Conservation (phyloP, 345 rosid species). For the Arabis hirsuta region DNA sequence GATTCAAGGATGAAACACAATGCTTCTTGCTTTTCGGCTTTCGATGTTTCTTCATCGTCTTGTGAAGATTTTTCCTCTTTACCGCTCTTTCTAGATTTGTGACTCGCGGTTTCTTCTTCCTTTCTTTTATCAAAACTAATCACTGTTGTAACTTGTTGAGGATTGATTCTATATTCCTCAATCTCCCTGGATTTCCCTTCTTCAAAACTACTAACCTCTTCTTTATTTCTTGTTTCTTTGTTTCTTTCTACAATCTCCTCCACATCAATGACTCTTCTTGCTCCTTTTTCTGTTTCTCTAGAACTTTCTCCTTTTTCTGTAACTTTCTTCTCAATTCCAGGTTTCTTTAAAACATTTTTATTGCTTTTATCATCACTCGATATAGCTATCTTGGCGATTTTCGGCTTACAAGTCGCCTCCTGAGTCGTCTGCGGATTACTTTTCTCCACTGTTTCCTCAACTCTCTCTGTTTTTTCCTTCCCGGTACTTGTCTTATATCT, state of each 20-base stretch:
- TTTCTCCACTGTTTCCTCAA: too few species aligned
- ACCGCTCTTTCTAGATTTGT: background rate
- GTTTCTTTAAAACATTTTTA: background rate
- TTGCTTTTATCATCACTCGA: background rate
- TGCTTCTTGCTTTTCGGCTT: conserved; percentile 13
- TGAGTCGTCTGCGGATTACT: too few species aligned
- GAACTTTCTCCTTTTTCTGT: conserved; percentile 18
- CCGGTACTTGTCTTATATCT: background rate
- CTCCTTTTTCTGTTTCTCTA: background rate
- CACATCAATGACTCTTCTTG: conserved; percentile 6
- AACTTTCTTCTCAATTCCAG: background rate
- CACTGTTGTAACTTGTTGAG: conserved; percentile 5
- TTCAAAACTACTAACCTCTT: conserved; percentile 19
- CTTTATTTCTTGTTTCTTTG: background rate
- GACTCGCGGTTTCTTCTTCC: conserved; percentile 16
- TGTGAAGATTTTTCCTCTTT: background rate
- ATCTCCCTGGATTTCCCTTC: background rate
- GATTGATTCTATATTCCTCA: conserved; percentile 12
- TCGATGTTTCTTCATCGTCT: conserved; percentile 10
- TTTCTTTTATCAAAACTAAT: background rate
- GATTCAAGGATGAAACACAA: background rate
- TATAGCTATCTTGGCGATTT: background rate
- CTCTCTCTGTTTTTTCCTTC: background rate
- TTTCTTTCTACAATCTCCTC: conserved; percentile 15
- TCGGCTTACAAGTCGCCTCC: background rate